A percentile compares a stretch with the other conserved stretches of the same genome.
phyloP scores from a whole-genome alignment of 495 filamentous ascomycete species.

The Parathielavia appendiculata region DNA sequence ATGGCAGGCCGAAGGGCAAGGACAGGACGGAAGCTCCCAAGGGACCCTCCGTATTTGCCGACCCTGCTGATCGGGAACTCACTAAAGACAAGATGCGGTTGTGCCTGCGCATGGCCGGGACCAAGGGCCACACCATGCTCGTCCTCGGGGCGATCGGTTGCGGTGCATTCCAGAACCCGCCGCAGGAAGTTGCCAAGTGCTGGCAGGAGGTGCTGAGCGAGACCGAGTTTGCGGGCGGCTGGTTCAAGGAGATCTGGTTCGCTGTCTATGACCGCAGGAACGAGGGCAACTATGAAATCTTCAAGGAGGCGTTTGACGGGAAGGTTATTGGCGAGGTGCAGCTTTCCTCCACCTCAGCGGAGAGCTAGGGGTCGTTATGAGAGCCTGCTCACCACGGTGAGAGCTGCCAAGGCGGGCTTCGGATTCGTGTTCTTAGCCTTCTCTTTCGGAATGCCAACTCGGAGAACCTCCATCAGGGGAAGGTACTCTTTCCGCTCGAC shows the following conservation, averaged over 20 bases:
- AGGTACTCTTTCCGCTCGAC: slow-evolving; percentile 26
- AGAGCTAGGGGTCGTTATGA: background rate
- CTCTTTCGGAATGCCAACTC: slow-evolving; percentile 27
- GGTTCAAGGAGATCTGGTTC: slow-evolving; percentile 53
- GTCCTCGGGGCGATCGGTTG: slow-evolving; percentile 64
- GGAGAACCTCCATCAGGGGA: slow-evolving; percentile 25
- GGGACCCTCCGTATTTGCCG: slow-evolving; percentile 27
- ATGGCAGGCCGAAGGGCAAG: background rate
- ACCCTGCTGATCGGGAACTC: slow-evolving; percentile 33
- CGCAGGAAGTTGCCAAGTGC: slow-evolving; percentile 47
- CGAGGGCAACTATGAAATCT: slow-evolving; percentile 50
- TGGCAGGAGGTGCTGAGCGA: slow-evolving; percentile 56
- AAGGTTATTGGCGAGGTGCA: slow-evolving; percentile 25
- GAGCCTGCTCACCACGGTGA: slow-evolving; percentile 2
- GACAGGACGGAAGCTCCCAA: background rate
- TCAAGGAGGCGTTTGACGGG: slow-evolving; percentile 43
- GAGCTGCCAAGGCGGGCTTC: background rate
- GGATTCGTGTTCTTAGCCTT: slow-evolving; percentile 1
- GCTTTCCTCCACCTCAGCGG: background rate
- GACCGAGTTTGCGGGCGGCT: slow-evolving; percentile 54
- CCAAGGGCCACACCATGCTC: slow-evolving; percentile 47
- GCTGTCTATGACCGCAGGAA: slow-evolving; percentile 44
- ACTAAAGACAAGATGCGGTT: slow-evolving; percentile 58
- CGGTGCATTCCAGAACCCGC: slow-evolving; percentile 58
- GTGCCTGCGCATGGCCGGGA: slow-evolving; percentile 50